Evolutionary conservation across 1,284 basidiomycete species (phyloP).

Genomic region (Apiotrichum sp.): DNA sequence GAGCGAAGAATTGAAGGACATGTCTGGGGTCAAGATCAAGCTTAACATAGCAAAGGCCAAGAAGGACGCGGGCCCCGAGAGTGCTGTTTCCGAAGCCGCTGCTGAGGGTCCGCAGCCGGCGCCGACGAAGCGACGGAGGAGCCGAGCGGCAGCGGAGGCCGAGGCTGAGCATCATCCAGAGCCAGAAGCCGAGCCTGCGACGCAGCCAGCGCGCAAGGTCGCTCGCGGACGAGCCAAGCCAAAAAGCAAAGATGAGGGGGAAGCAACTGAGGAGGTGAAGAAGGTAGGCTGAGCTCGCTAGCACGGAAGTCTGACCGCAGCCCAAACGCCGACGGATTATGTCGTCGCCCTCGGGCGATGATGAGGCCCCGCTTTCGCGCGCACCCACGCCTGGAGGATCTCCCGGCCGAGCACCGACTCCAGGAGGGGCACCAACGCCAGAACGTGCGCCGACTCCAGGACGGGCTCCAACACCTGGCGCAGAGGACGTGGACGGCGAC

Average conservation of each 20-base stretch:
- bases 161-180: conserved; percentile 1
- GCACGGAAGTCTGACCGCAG: neutral
- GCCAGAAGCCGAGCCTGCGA: neutral
- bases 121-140: neutral
- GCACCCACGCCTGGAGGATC: no score
- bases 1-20: neutral
- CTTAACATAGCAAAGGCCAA: neutral
- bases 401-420: no score
- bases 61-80: neutral
- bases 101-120: neutral
- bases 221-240: neutral
- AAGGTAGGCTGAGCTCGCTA: neutral
- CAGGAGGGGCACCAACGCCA: no score
- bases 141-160: neutral
- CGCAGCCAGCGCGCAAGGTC: neutral
- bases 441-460: no score
- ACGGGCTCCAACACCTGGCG: no score
- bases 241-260: neutral
- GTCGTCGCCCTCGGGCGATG: neutral
- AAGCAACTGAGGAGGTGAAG: neutral
- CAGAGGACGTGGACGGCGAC: no score
- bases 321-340: neutral
- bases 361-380: no score
- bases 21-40: conserved; percentile 5
- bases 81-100: neutral